Evolutionary conservation across 306 rosid species (phyloP).

Genomic region (Gillenia trifoliata): DNA sequence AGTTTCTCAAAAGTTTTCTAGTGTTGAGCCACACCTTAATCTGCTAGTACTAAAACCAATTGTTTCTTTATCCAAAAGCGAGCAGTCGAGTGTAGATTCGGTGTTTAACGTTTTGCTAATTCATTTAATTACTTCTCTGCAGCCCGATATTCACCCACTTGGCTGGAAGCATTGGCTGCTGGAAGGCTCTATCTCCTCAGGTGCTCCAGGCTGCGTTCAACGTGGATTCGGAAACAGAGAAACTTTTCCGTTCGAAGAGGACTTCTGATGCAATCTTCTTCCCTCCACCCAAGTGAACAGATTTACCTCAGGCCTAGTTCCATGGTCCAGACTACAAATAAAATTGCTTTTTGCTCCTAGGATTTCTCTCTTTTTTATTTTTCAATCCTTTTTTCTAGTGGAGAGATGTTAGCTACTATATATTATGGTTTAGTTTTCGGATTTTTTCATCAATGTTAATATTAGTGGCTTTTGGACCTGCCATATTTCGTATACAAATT

Average conservation of each 20-base stretch:
- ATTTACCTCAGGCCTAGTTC: background rate
- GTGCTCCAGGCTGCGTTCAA: constrained; percentile 75
- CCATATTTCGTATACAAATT: background rate
- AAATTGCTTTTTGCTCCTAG: background rate
- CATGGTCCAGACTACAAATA: constrained; percentile 4
- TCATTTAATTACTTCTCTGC: constrained; percentile 9
- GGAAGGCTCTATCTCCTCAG: constrained; percentile 73
- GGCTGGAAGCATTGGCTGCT: constrained; percentile 72
- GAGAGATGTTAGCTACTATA: too few relatives aligned
- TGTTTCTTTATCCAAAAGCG: too few relatives aligned
- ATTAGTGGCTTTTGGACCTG: background rate
- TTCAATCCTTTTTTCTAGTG: background rate
- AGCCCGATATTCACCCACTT: constrained; percentile 82
- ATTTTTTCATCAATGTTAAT: background rate
- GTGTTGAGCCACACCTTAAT: too few relatives aligned
- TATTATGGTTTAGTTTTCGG: background rate
- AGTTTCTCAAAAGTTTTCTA: too few relatives aligned
- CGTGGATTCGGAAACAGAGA: constrained; percentile 51
- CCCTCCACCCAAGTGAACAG: constrained; percentile 61
- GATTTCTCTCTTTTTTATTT: background rate
- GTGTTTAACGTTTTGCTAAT: background rate
- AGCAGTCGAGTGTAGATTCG: too few relatives aligned
- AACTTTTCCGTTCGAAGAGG: constrained; percentile 76
- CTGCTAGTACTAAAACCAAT: too few relatives aligned
- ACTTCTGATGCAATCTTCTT: constrained; percentile 70